Conservation (phyloP, 257 asterid genomes). For the Coffea canephora region DNA sequence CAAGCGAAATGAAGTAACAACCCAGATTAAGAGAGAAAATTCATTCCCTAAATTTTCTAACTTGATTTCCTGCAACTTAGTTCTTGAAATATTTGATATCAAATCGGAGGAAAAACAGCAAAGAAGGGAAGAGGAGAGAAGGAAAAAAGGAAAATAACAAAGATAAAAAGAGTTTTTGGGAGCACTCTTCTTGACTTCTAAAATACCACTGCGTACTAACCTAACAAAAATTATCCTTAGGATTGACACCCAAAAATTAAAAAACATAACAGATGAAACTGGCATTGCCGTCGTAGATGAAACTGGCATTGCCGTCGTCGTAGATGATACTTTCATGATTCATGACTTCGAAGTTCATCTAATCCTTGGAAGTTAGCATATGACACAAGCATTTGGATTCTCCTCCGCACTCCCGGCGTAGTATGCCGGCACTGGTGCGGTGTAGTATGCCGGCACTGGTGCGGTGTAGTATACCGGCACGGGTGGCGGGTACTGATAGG, state of each 20-base stretch:
- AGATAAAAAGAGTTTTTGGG: no score
- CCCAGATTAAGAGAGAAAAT: no score
- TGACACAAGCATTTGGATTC: constrained; percentile 35
- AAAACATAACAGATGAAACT: no score
- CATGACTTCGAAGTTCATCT: constrained; percentile 5
- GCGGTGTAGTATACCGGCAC: constrained; percentile 24
- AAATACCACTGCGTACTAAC: not conserved
- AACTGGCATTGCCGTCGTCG: not conserved
- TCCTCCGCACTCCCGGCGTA: constrained; percentile 40
- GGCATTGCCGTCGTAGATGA: not conserved
- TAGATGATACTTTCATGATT: not conserved
- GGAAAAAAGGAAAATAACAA: no score
- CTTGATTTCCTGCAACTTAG: no score
- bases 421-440: no score
- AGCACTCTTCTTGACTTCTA: not conserved
- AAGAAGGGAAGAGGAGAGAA: no score
- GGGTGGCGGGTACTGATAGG: constrained; percentile 14
- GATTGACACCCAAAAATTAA: no score
- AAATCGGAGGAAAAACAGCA: no score
- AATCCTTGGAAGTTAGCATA: constrained; percentile 17
- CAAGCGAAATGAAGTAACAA: no score
- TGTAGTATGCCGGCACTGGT: constrained; percentile 4
- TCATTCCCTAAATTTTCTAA: no score
- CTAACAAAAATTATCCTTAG: not conserved
- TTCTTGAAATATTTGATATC: no score